Conservation (phyloP, 441 rosid species). For the Adansonia rubrostipa region DNA sequence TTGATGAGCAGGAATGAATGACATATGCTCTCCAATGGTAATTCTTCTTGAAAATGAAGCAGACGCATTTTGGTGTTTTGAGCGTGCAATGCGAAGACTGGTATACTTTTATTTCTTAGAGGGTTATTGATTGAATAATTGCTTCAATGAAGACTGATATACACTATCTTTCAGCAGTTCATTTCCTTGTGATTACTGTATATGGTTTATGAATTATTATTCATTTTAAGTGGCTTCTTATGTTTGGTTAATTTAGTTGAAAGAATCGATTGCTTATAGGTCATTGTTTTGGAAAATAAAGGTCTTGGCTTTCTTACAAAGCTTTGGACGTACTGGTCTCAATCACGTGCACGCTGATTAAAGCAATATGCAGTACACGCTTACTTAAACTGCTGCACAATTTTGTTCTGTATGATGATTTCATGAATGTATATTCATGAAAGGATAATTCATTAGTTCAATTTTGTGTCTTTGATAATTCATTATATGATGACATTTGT, state of each 20-base stretch:
- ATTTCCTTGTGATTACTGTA: neutral
- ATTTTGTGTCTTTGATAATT: neutral
- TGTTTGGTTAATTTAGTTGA: neutral
- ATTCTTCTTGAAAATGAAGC: constrained; percentile 88
- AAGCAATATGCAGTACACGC: neutral
- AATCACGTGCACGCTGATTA: neutral
- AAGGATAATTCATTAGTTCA: neutral
- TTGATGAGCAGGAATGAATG: constrained; percentile 84
- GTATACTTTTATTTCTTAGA: constrained; percentile 41
- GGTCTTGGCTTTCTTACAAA: neutral
- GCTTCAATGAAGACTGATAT: neutral
- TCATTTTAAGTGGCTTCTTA: constrained; percentile 8
- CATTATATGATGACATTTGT: neutral
- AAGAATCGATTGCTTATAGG: constrained; percentile 6
- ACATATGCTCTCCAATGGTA: constrained; percentile 90
- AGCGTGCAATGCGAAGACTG: constrained; percentile 91
- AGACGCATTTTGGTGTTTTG: constrained; percentile 97
- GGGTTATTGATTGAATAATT: neutral
- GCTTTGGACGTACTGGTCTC: neutral
- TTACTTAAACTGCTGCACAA: constrained; percentile 2
- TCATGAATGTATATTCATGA: neutral
- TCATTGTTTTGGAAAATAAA: neutral
- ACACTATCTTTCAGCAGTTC: neutral
- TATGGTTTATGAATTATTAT: neutral
- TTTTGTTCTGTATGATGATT: constrained; percentile 18